Base-by-base conservation (phyloP, 768 basidiomycete species). In the Cyathus striatus region DNA sequence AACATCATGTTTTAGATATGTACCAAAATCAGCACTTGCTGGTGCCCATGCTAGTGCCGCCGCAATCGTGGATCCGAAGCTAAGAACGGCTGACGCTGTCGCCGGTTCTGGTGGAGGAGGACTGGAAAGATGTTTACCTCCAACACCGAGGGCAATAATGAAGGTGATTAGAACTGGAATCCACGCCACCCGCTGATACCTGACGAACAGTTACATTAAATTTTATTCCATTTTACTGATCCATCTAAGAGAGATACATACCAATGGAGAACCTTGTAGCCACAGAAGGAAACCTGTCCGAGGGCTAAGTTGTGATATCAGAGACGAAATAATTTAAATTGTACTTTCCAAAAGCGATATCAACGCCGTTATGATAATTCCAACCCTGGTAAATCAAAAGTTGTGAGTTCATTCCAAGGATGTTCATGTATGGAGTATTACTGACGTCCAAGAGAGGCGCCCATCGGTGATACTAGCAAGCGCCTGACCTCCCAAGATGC, bases 161-260 rank as follows among this genome's bases (percentile, higher is more conserved):
- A 83, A 90, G 7, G 81, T 75, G 41, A 91, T 63, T 14, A 88
- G 54, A 14, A 88, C 75, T 0, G 90, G 90, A 14, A 90, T 70
- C 88, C 89, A 90, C 1, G 83, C 68, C 2, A 85, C 46, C 7
- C 79, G 73, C 51, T 90, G 88, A 51, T 87, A 91, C 69, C 71
- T 73, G n/a, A 33, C 2, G n/a, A n/a, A n/a, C n/a, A n/a, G n/a
- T n/a, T n/a, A n/a, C n/a, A 12, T n/a, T 22, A 23, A 23, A 39
- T 23, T 32, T 30, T 24, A 38, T 26, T 44, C 38, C 21, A 36
- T 6, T 20, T 5, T 20, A 6, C 7, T 23, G 14, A 14, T 2
- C n/a, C n/a, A 24, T 32, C 9, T 2, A 25, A 27, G 25, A 35
- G 3, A 20, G n/a, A n/a, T n/a, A 35, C 14, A 9, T 12, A 73